Evolutionary conservation across 2,329 filamentous ascomycete genomes (phyloP).

Genomic region (Magnaporthales sp.): DNA sequence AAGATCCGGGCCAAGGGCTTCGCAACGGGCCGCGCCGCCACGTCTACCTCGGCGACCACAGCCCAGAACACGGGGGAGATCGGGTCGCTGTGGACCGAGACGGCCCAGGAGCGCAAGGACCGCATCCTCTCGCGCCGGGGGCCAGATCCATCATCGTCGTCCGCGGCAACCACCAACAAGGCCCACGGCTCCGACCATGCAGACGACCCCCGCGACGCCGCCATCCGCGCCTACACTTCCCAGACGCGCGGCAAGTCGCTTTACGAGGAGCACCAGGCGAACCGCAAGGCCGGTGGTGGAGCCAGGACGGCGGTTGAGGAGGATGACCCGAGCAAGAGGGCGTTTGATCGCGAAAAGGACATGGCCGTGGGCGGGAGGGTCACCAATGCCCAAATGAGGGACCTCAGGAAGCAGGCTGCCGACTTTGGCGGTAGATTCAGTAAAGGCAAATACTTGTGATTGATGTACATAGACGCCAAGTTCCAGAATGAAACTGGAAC

Average conservation of each 20-base stretch:
- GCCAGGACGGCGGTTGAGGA: slow-evolving; percentile 51
- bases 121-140: slow-evolving; percentile 36
- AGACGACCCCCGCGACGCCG: slow-evolving; percentile 44
- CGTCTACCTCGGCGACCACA: slow-evolving; percentile 25
- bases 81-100: slow-evolving; percentile 81
- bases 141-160: slow-evolving; percentile 45
- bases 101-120: slow-evolving; percentile 76
- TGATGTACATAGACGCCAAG: background rate
- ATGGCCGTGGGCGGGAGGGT: slow-evolving; percentile 71
- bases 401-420: slow-evolving; percentile 69
- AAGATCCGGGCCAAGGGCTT: slow-evolving; percentile 78
- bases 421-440: slow-evolving; percentile 78
- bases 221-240: slow-evolving; percentile 41
- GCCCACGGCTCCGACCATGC: slow-evolving; percentile 39
- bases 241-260: slow-evolving; percentile 48
- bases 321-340: slow-evolving; percentile 83
- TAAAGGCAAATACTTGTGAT: slow-evolving; percentile 57
- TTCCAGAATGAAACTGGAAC: background rate
- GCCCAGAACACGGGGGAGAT: slow-evolving; percentile 29
- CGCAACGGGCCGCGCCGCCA: slow-evolving; percentile 49
- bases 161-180: slow-evolving; percentile 34
- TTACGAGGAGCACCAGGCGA: slow-evolving; percentile 47
- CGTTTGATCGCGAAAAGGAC: slow-evolving; percentile 89
- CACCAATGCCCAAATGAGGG: slow-evolving; percentile 62
- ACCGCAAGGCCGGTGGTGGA: slow-evolving; percentile 9